Evolutionary conservation across 441 rosid genomes (phyloP), one percentile per base, ranked within the genome.

Genomic region (Manihot esculenta): DNA sequence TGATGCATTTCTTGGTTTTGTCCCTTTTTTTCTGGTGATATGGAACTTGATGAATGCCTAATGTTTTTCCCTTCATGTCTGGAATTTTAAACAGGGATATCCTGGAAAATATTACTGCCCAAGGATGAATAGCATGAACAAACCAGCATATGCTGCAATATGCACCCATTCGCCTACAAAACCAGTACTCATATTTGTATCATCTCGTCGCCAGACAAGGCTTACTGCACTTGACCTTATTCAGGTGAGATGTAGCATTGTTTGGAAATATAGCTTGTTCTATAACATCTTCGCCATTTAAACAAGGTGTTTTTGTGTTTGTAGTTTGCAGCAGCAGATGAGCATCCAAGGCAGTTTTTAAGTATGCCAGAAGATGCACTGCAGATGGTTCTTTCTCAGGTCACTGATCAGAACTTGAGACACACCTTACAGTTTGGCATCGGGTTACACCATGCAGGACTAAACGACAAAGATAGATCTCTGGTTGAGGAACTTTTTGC

Each of bases 111-210:
- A 81, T 74, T 93, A 93, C 78, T 87, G 94, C 78, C 99, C 99
- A 47, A 86, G 98, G 79, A 96, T 93, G 99, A 91, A 88, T 74
- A 96, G 97, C 84, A 96, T 96, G 99, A 96, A 96, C 73, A 96
- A 93, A 78, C 99, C 99, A 75, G 89, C 99, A 74, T 96, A 96
- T 81, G 99, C 99, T 74, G 99, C 98, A 76, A 96, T 96, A 75
- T 88, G 97, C 74, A 93, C 99, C 70, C 97, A 91, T 83, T 96
- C 99, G 73, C 97, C 99, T 11, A 87, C 89, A 66, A 96, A 96
- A 80, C 99, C 99, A 55, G 97, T 91, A 73, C 97, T 96, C 74
- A 96, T 96, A 71, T 96, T 96, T 79, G 99, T 96, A 72, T 96
- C 99, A 59, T 96, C 99, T 70, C 95, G 99, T 73, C 95, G 99